These are phyloP conservation scores for Leccinum ponderosum DNA, from an alignment of 1,284 basidiomycete genomes.

Conservation along the genomic window DNA sequence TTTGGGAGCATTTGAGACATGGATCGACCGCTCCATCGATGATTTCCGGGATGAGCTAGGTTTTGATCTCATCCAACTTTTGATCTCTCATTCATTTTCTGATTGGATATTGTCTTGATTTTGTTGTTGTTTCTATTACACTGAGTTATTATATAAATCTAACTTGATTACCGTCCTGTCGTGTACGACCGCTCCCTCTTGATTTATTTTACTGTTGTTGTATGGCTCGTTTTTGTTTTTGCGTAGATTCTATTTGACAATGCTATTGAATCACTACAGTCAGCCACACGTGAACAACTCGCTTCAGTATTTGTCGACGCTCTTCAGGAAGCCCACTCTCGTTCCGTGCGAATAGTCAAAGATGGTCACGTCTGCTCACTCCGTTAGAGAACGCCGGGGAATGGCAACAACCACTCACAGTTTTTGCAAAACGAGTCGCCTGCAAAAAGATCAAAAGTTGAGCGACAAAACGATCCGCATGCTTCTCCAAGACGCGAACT, in stretches of 20 bases:
- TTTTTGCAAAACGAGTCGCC: constrained; percentile 73
- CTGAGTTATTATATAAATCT: background rate
- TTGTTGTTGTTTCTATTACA: background rate
- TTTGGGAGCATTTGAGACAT: constrained; percentile 75
- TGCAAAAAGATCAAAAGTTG: constrained; percentile 12
- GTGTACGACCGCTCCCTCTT: background rate
- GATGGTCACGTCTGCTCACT: constrained; percentile 51
- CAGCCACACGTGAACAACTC: background rate
- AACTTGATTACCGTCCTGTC: background rate
- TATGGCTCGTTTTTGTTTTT: background rate
- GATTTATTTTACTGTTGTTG: background rate
- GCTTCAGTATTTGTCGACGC: constrained; percentile 41
- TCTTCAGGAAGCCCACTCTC: constrained; percentile 60
- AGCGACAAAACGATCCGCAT: background rate
- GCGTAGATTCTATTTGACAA: constrained; percentile 1
- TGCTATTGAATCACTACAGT: background rate
- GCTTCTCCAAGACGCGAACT: constrained; percentile 3
- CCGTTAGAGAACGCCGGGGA: constrained; percentile 1
- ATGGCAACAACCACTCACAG: constrained; percentile 42
- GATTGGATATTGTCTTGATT: constrained; percentile 2
- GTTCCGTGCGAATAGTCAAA: constrained; percentile 59
- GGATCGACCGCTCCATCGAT: constrained; percentile 47
- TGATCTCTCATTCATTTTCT: constrained; percentile 10
- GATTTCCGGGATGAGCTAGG: constrained; percentile 35
- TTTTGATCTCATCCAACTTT: background rate